Evolutionary conservation across 352 stramenopile species (phyloP).

Genomic region (Globisporangium emineosum): DNA sequence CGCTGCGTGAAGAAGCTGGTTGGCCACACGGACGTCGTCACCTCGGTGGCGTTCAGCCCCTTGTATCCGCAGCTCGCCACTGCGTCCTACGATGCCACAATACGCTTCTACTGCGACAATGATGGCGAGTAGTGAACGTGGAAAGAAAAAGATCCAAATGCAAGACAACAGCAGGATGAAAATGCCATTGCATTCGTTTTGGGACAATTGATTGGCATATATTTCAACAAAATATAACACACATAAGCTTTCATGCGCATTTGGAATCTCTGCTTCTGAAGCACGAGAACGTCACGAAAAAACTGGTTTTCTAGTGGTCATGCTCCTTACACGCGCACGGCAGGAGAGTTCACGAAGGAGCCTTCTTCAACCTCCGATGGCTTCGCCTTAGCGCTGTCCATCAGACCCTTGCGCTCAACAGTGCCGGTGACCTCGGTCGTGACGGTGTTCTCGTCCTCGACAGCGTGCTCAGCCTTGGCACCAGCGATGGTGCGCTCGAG

Average conservation of each 20-base stretch:
- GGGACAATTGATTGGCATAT: conserved; percentile 27
- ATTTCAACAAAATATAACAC: conserved; percentile 38
- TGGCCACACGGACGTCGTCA: conserved; percentile 76
- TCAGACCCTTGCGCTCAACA: conserved; percentile 66
- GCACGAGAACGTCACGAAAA: conserved; percentile 17
- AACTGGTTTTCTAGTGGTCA: conserved; percentile 13
- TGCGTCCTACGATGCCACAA: conserved; percentile 67
- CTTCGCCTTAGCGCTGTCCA: conserved; percentile 70
- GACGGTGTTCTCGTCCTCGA: conserved; percentile 61
- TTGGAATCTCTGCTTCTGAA: conserved; percentile 15
- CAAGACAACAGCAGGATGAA: neutral
- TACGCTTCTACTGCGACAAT: conserved; percentile 51
- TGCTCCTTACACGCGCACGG: conserved; percentile 60
- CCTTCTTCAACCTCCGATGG: conserved; percentile 61
- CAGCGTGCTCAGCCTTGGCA: conserved; percentile 74
- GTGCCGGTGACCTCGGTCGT: conserved; percentile 49
- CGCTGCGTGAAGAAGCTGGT: conserved; percentile 52
- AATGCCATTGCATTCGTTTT: neutral
- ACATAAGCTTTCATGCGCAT: conserved; percentile 32
- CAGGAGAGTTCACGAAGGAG: conserved; percentile 83
- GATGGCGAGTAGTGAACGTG: neutral
- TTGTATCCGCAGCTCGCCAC: conserved; percentile 80
- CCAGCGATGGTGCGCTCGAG: conserved; percentile 78
- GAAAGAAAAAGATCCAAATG: too few species aligned
- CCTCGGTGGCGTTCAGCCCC: conserved; percentile 75